A percentile compares a stretch with the other conserved stretches of the same genome.
phyloP scores from a whole-genome alignment of 441 rosid genomes.

The Brassica balearica region DNA sequence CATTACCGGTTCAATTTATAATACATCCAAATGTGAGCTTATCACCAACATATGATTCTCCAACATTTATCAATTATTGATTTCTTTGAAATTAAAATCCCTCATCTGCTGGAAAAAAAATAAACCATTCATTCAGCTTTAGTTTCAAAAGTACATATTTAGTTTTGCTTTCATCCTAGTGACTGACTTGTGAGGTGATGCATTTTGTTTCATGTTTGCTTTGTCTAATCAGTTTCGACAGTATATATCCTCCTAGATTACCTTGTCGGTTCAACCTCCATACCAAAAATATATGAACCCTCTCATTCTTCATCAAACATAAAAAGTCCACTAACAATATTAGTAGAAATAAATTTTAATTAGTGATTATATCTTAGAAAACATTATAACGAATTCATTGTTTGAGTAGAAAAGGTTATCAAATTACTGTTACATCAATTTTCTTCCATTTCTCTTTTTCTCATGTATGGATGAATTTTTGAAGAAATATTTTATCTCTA shows the following conservation, averaged over 20 bases:
- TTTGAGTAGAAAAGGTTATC: neutral
- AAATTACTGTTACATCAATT: neutral
- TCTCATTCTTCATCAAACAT: slow-evolving; percentile 12
- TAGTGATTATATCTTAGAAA: neutral
- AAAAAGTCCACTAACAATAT: neutral
- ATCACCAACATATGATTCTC: slow-evolving; percentile 19
- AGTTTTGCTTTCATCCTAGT: slow-evolving; percentile 38
- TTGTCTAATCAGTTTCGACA: slow-evolving; percentile 46
- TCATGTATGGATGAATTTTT: neutral
- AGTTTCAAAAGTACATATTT: slow-evolving; percentile 30
- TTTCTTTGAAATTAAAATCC: neutral
- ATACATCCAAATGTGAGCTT: slow-evolving; percentile 24
- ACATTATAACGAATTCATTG: neutral
- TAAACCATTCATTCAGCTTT: slow-evolving; percentile 24
- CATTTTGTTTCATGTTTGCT: slow-evolving; percentile 37
- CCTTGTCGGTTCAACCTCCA: slow-evolving; percentile 46
- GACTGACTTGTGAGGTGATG: slow-evolving; percentile 38
- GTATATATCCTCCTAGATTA: slow-evolving; percentile 44
- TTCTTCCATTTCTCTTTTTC: neutral
- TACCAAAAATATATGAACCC: slow-evolving; percentile 35
- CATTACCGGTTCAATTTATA: neutral
- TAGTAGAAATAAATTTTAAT: neutral
- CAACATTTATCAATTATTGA: neutral
- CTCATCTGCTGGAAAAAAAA: neutral
- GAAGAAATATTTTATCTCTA: too few relatives aligned